Evolutionary conservation across 208 protist genomes (phyloP).

Genomic region (Leptomonas seymouri): DNA sequence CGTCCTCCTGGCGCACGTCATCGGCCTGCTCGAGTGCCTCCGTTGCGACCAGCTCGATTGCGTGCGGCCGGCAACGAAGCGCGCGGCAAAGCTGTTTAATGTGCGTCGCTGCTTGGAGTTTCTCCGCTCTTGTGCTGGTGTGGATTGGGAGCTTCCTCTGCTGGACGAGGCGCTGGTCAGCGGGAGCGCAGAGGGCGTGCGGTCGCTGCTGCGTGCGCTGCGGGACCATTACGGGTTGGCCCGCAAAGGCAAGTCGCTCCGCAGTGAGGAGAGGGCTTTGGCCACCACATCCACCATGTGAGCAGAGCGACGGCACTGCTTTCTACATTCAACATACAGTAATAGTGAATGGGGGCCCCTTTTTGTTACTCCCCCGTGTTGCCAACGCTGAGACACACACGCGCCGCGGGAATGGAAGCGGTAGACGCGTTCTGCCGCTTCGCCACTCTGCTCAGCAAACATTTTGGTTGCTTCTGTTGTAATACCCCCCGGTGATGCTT

Average conservation of each 20-base stretch:
- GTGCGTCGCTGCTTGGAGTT: constrained; percentile 68
- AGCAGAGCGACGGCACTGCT: background rate
- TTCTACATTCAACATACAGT: background rate
- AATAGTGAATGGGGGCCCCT: background rate
- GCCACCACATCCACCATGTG: background rate
- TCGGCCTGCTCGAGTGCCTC: constrained; percentile 59
- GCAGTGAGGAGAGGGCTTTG: background rate
- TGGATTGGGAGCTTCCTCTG: constrained; percentile 39
- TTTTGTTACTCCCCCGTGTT: too few species aligned
- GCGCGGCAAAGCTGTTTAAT: constrained; percentile 74
- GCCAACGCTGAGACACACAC: too few species aligned
- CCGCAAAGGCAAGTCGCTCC: background rate
- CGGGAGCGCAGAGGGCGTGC: constrained; percentile 47
- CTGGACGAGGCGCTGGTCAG: constrained; percentile 62
- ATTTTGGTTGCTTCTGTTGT: too few species aligned
- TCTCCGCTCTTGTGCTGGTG: constrained; percentile 47
- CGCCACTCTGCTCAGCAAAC: too few species aligned
- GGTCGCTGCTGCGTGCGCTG: constrained; percentile 40
- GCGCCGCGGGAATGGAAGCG: too few species aligned
- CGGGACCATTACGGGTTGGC: constrained; percentile 27
- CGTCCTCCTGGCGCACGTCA: constrained; percentile 66
- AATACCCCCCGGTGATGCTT: too few species aligned
- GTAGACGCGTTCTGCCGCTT: too few species aligned
- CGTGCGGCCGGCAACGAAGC: constrained; percentile 54
- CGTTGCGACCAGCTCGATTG: constrained; percentile 69